Conservation (phyloP, 2,329 filamentous ascomycete species). For the Helotiales sp. region DNA sequence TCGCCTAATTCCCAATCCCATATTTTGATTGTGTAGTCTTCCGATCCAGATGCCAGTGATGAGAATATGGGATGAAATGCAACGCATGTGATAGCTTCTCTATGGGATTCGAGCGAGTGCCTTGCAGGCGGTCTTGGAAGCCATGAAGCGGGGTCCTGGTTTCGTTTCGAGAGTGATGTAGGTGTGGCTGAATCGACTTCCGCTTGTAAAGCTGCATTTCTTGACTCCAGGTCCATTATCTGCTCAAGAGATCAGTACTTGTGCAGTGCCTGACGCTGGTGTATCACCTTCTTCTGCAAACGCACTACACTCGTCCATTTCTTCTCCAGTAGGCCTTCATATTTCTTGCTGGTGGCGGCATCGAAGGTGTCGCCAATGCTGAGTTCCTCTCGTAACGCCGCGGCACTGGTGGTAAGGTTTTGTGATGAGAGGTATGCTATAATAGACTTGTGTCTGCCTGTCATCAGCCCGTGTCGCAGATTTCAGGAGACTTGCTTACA, state of each 20-base stretch:
- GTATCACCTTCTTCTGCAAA: conserved; percentile 83
- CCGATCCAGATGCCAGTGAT: conserved; percentile 84
- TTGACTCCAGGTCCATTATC: conserved; percentile 92
- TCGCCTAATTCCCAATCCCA: conserved; percentile 97
- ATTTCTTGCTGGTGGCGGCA: conserved; percentile 83
- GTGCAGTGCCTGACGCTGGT: neutral
- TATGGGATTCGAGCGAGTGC: conserved; percentile 81
- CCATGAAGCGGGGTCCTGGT: conserved; percentile 84
- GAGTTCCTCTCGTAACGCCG: conserved; percentile 75
- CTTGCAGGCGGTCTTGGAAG: conserved; percentile 79
- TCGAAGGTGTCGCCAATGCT: conserved; percentile 71
- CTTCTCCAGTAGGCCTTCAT: conserved; percentile 91
- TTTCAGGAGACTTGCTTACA: conserved; percentile 56
- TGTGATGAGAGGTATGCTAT: conserved; percentile 82
- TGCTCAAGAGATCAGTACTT: conserved; percentile 40
- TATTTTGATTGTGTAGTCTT: conserved; percentile 92
- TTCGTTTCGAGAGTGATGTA: conserved; percentile 70
- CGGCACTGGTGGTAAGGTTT: conserved; percentile 68
- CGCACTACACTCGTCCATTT: conserved; percentile 98
- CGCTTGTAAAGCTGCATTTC: conserved; percentile 69
- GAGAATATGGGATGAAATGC: conserved; percentile 93
- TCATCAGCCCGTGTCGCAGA: conserved; percentile 23
- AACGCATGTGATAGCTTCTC: conserved; percentile 78
- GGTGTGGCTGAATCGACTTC: conserved; percentile 85
- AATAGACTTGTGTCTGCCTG: conserved; percentile 81